Evolutionary conservation across 805 yeast species (phyloP).

Genomic region (Diddensiella caesifluorescens): DNA sequence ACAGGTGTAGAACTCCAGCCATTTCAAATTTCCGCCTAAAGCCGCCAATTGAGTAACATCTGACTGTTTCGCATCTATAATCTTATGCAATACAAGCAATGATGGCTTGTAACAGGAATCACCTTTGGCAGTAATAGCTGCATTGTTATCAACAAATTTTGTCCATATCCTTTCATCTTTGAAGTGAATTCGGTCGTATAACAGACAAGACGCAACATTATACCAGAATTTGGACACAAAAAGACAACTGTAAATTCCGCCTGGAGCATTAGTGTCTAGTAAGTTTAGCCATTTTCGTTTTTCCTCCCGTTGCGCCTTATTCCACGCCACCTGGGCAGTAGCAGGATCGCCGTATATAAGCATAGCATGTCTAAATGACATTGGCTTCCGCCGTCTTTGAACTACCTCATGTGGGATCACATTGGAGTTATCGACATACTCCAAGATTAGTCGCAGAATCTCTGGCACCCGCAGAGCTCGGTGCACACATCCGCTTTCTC

Average conservation of each 20-base stretch:
- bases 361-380: slow-evolving; percentile 62
- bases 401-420: slow-evolving; percentile 56
- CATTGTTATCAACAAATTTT: slow-evolving; percentile 32
- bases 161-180: slow-evolving; percentile 43
- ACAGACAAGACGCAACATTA: slow-evolving; percentile 46
- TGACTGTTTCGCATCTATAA: slow-evolving; percentile 48
- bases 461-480: slow-evolving; percentile 71
- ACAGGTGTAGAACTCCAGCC: slow-evolving; percentile 81
- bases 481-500: slow-evolving; percentile 19
- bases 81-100: slow-evolving; percentile 62
- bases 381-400: slow-evolving; percentile 62
- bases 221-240: slow-evolving; percentile 67
- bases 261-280: neutral
- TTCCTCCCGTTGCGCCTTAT: slow-evolving; percentile 25
- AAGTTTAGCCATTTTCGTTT: slow-evolving; percentile 4
- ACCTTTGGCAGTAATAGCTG: neutral
- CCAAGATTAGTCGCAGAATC: slow-evolving; percentile 55
- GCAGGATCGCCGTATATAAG: slow-evolving; percentile 54
- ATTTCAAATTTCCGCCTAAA: slow-evolving; percentile 47
- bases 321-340: slow-evolving; percentile 44
- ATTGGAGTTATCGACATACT: slow-evolving; percentile 52
- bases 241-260: slow-evolving; percentile 51
- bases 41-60: slow-evolving; percentile 48
- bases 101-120: slow-evolving; percentile 22
- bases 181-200: slow-evolving; percentile 54